These are phyloP conservation scores for Wickerhamomyces hampshirensis DNA, from an alignment of 805 yeast genomes.

Conservation along the genomic window DNA sequence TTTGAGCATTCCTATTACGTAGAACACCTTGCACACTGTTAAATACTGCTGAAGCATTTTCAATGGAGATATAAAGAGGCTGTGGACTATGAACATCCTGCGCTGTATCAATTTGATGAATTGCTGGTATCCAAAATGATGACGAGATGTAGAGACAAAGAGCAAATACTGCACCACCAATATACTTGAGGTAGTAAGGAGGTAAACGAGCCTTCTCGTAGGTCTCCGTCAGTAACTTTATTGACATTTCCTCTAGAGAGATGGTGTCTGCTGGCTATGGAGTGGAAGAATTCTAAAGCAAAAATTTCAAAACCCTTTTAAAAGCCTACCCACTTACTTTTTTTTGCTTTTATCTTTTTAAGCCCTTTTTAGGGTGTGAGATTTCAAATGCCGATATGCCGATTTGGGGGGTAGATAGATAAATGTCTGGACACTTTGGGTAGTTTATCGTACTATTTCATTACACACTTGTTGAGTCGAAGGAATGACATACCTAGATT, in stretches of 20 bases:
- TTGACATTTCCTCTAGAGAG: background rate
- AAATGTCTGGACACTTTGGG: too few species aligned
- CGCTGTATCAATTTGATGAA: background rate
- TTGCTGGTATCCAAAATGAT: background rate
- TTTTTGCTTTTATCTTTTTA: too few species aligned
- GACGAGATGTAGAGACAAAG: background rate
- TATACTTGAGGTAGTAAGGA: background rate
- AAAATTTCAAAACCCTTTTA: background rate
- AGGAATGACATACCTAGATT: too few species aligned
- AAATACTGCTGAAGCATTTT: slow-evolving; percentile 51
- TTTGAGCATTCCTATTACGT: slow-evolving; percentile 45
- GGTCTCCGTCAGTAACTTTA: background rate
- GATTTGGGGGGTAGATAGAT: too few species aligned
- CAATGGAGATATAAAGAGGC: slow-evolving; percentile 25
- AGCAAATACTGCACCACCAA: background rate
- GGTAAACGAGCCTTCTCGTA: background rate
- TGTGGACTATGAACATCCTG: background rate
- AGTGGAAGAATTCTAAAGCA: too few species aligned
- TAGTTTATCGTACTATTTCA: too few species aligned
- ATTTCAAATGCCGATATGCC: too few species aligned
- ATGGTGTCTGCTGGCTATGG: too few species aligned
- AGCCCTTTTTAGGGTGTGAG: too few species aligned
- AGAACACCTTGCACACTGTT: slow-evolving; percentile 49
- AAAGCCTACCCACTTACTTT: too few species aligned
- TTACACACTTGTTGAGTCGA: too few species aligned